Percentiles rank a stretch among this genome's conserved stretches.
These are phyloP conservation scores for Galerina marginata DNA, from an alignment of 768 basidiomycete species.

Conservation along the genomic window DNA sequence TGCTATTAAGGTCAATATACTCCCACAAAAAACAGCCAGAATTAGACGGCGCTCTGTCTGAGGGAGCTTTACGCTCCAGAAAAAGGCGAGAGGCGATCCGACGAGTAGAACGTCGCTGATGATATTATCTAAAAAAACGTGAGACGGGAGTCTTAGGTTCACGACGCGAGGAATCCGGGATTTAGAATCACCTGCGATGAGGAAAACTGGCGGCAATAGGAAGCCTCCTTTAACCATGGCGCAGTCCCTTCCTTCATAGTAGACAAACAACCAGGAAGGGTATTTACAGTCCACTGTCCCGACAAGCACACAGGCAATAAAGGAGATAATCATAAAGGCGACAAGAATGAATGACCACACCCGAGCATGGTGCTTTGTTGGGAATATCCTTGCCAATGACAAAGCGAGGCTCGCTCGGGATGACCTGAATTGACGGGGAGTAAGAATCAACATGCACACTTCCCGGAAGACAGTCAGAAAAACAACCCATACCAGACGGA, in stretches of 20 bases:
- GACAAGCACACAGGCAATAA: too few relatives aligned
- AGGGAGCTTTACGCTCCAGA: conserved; percentile 2
- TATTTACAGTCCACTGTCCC: too few relatives aligned
- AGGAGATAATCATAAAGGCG: too few relatives aligned
- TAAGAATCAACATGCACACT: too few relatives aligned
- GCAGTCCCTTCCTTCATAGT: background rate
- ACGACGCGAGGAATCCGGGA: background rate
- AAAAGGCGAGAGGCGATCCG: background rate
- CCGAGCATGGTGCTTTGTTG: too few relatives aligned
- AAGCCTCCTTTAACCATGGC: background rate
- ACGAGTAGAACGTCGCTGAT: background rate
- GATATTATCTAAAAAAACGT: background rate
- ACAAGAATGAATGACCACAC: too few relatives aligned
- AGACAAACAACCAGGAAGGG: too few relatives aligned
- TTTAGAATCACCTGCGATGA: background rate
- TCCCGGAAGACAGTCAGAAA: too few relatives aligned
- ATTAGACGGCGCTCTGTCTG: background rate
- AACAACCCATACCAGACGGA: too few relatives aligned
- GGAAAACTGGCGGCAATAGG: background rate
- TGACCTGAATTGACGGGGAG: too few relatives aligned
- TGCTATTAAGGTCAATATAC: background rate
- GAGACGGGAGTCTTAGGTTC: background rate
- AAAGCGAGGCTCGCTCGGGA: too few relatives aligned
- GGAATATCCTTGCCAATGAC: too few relatives aligned
- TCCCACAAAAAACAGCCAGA: background rate